A percentile compares a stretch with the other conserved stretches of the same genome.
Evolutionary conservation across 2,329 filamentous ascomycete genomes (phyloP).

Genomic region (Phaeoacremonium minimum): DNA sequence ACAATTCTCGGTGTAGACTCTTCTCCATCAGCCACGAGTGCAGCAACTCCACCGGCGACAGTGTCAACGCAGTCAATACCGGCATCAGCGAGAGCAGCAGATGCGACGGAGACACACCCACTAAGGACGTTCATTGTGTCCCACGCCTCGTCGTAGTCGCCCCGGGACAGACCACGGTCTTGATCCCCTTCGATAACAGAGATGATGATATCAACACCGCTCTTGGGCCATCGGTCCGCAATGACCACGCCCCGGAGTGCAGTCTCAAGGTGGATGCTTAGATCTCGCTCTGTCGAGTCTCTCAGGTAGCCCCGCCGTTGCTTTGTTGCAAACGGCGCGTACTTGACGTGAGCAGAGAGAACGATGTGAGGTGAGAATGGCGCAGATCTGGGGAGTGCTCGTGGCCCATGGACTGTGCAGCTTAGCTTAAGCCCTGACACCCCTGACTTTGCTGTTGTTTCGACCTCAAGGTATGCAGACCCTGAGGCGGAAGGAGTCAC

Average conservation of each 20-base stretch:
- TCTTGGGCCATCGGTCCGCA: slow-evolving; percentile 97
- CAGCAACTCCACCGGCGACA: slow-evolving; percentile 84
- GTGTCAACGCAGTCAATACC: slow-evolving; percentile 94
- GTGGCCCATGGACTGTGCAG: slow-evolving; percentile 89
- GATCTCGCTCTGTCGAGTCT: slow-evolving; percentile 80
- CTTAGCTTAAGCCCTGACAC: slow-evolving; percentile 74
- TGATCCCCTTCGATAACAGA: slow-evolving; percentile 93
- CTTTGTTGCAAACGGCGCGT: slow-evolving; percentile 87
- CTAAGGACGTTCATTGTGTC: slow-evolving; percentile 88
- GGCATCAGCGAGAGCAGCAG: slow-evolving; percentile 88
- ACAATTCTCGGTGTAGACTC: slow-evolving; percentile 44
- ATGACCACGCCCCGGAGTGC: slow-evolving; percentile 86
- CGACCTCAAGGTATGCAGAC: slow-evolving; percentile 78
- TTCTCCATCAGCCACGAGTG: slow-evolving; percentile 51
- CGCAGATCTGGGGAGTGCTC: slow-evolving; percentile 82
- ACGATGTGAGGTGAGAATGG: slow-evolving; percentile 91
- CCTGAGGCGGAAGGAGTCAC: slow-evolving; percentile 91
- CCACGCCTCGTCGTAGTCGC: slow-evolving; percentile 63
- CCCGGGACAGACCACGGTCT: slow-evolving; percentile 50
- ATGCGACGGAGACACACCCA: slow-evolving; percentile 89
- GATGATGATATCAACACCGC: slow-evolving; percentile 89
- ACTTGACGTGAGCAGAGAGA: slow-evolving; percentile 91
- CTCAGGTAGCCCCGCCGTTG: slow-evolving; percentile 80
- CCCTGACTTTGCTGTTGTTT: slow-evolving; percentile 34
- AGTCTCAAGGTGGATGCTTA: slow-evolving; percentile 87